Conservation (phyloP, 139 green algal genomes). For the Pleodorina starrii region DNA sequence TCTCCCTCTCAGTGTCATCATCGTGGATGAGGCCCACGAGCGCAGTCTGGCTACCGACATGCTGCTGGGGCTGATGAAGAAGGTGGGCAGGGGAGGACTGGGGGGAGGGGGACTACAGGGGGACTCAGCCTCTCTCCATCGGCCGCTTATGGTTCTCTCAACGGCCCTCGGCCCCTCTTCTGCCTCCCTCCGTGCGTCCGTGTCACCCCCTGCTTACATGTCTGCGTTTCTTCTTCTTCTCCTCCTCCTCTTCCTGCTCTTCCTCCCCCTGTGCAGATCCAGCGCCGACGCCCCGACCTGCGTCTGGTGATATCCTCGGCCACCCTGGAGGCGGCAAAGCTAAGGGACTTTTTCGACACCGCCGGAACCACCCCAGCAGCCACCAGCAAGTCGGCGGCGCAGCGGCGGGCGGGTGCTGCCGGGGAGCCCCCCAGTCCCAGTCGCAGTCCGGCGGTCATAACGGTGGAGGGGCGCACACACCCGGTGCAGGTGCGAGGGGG, state of each 20-base stretch:
- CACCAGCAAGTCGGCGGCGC: too few species aligned
- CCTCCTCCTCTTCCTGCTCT: background rate
- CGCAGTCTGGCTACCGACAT: conserved; percentile 89
- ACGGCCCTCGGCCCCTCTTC: too few species aligned
- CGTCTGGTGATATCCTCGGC: conserved; percentile 91
- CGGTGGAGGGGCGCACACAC: conserved; percentile 82
- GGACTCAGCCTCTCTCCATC: too few species aligned
- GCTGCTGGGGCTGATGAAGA: conserved; percentile 93
- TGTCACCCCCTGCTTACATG: too few species aligned
- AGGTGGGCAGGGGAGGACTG: conserved; percentile 47
- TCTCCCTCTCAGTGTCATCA: conserved; percentile 81
- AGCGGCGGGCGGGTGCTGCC: background rate
- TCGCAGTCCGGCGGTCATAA: conserved; percentile 72
- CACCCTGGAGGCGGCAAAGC: conserved; percentile 82
- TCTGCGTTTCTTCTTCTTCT: too few species aligned
- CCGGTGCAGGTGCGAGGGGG: conserved; percentile 76
- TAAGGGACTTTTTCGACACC: conserved; percentile 82
- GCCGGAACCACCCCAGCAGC: background rate
- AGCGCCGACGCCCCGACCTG: conserved; percentile 84
- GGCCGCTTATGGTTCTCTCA: too few species aligned
- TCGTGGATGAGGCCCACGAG: conserved; percentile 97
- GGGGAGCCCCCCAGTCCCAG: background rate
- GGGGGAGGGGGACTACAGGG: background rate
- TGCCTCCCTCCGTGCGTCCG: too few species aligned
- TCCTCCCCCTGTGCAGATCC: conserved; percentile 70